phyloP scores from a whole-genome alignment of 495 filamentous ascomycete genomes.

The Annulohypoxylon moriforme region DNA sequence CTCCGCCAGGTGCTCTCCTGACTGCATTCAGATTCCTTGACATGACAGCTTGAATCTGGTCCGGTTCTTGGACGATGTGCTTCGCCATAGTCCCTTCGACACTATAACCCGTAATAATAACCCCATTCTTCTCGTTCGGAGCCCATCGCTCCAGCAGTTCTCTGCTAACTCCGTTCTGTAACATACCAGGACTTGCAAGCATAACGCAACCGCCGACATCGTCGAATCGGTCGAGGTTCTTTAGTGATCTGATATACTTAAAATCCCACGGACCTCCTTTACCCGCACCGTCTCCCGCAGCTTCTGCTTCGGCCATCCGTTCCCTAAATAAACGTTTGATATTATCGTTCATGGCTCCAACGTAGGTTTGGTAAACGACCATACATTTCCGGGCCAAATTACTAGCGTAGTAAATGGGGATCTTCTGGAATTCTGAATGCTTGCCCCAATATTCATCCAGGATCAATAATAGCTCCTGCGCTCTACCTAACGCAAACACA shows the following conservation, averaged over 20 bases:
- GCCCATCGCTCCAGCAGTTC: constrained; percentile 96
- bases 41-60: constrained; percentile 93
- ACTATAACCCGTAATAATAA: constrained; percentile 97
- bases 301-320: constrained; percentile 87
- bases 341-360: constrained; percentile 98
- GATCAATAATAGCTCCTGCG: constrained; percentile 93
- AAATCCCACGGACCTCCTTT: constrained; percentile 96
- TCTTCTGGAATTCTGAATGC: constrained; percentile 84
- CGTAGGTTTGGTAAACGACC: constrained; percentile 98
- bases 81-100: constrained; percentile 99
- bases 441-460: constrained; percentile 96
- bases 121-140: constrained; percentile 91
- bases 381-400: constrained; percentile 96
- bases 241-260: constrained; percentile 86
- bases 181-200: constrained; percentile 96
- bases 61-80: constrained; percentile 90
- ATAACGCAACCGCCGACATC: constrained; percentile 97
- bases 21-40: constrained; percentile 68
- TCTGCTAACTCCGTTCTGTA: constrained; percentile 93
- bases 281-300: constrained; percentile 72
- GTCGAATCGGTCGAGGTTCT: constrained; percentile 93
- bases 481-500: constrained; percentile 92
- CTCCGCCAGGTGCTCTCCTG: constrained; percentile 66
- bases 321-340: constrained; percentile 91
- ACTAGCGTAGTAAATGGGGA: constrained; percentile 96